Percentiles rank a stretch among this genome's conserved stretches.
These are phyloP conservation scores for Pseudogymnoascus sp. DNA, from an alignment of 2,329 filamentous ascomycete genomes.

Conservation along the genomic window DNA sequence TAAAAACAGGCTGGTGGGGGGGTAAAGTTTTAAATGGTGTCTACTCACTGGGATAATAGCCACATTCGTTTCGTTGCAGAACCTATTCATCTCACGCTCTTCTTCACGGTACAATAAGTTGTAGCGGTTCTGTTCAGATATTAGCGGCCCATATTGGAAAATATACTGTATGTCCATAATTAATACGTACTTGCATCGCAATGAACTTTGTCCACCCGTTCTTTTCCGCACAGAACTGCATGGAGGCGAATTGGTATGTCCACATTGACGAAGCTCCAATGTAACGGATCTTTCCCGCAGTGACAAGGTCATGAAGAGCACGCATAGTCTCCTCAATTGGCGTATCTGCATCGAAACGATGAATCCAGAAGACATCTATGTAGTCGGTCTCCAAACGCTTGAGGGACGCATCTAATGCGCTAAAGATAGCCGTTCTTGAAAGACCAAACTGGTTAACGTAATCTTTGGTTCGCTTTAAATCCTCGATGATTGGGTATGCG, in stretches of 20 bases:
- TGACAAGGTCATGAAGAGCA: constrained; percentile 51
- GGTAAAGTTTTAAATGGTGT: not conserved
- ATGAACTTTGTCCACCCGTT: constrained; percentile 49
- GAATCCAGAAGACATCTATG: constrained; percentile 54
- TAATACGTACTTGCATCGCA: constrained; percentile 34
- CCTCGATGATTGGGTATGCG: constrained; percentile 23
- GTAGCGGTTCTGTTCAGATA: constrained; percentile 40
- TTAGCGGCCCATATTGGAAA: not conserved
- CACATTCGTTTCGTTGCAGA: constrained; percentile 36
- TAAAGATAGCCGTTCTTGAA: constrained; percentile 56
- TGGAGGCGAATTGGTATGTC: constrained; percentile 39
- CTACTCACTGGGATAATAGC: constrained; percentile 31
- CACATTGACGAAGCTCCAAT: constrained; percentile 44
- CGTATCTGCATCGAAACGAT: constrained; percentile 44
- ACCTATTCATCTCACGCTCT: constrained; percentile 37
- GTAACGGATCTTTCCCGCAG: constrained; percentile 48
- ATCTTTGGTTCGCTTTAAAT: constrained; percentile 36
- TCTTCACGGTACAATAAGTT: constrained; percentile 51
- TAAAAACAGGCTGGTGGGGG: not conserved
- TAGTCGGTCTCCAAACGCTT: constrained; percentile 46
- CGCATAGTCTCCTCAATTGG: constrained; percentile 54
- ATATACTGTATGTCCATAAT: not conserved
- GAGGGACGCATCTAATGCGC: constrained; percentile 53
- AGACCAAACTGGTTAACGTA: constrained; percentile 41
- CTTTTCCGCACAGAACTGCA: constrained; percentile 44